Evolutionary conservation across 2,329 filamentous ascomycete species (phyloP), one percentile per base, ranked within the genome.

Genomic region (Xylariaceae sp.): DNA sequence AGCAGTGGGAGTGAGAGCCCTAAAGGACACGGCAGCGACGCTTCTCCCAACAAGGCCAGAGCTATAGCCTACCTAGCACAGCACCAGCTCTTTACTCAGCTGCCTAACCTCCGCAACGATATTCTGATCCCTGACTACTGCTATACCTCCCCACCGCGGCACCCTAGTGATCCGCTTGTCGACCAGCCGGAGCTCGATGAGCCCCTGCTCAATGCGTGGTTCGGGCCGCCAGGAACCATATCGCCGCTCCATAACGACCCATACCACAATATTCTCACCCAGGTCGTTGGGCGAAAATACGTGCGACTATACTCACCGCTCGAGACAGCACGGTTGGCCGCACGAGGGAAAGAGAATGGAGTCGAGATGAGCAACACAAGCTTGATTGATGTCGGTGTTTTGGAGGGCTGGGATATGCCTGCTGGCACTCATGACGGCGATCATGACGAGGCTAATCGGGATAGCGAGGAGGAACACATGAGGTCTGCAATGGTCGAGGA

Each of bases 321-420:
- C 13, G 79, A 86, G 37, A 84, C 81, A 4, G 61, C 68, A 2
- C 74, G 70, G 3, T 72, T 96, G 66, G 81, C 84, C 49, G 84
- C 90, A 0, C 76, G 84, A 23, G 81, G 82, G 0, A 70, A 77
- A 1, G 87, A 89, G 59, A 80, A 81, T 21, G 89, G 89, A 0
- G 85, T 97, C 18, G 87, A 95, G 70, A 97, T 97, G 92, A 86
- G 84, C 16, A 99, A 99, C 68, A 97, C 93, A 1, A 95, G 91
- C 46, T 68, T 75, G 32, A 75, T 96, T 9, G 93, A 97, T 66
- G 72, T 97, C 1, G 88, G 88, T 1, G 78, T 84, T 23, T 70
- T 91, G 41, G 81, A 90, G 71, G 83, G 81, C 0, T 81, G 78
- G 82, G 83, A 86, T 62, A 64, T 50, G 20, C 15, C 40, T 26